These are phyloP conservation scores for Chalciporus sphaerocephalus DNA, from an alignment of 768 basidiomycete genomes.

Conservation along the genomic window DNA sequence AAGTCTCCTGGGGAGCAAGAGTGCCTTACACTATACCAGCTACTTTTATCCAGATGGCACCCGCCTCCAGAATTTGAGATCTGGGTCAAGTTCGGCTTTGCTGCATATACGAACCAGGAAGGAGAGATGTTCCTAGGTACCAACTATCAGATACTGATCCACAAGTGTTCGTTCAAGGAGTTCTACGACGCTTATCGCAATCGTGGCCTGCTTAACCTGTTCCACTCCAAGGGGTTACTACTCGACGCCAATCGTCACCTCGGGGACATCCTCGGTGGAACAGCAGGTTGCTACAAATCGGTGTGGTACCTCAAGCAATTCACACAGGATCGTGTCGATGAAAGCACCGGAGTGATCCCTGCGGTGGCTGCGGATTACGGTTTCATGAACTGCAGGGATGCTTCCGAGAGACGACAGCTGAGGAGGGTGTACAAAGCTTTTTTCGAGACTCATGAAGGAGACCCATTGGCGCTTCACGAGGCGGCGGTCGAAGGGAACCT, in stretches of 20 bases:
- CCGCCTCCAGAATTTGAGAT: background rate
- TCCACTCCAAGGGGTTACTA: constrained; percentile 1
- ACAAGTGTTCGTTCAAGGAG: constrained; percentile 10
- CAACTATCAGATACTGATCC: constrained; percentile 3
- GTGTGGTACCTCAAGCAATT: constrained; percentile 13
- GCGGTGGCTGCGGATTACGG: constrained; percentile 11
- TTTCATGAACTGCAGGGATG: constrained; percentile 11
- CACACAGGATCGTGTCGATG: background rate
- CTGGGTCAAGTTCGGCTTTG: constrained; percentile 22
- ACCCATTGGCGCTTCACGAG: constrained; percentile 35
- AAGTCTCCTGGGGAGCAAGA: background rate
- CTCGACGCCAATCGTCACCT: background rate
- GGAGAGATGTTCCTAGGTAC: constrained; percentile 3
- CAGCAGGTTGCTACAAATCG: constrained; percentile 2
- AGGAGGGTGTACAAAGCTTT: constrained; percentile 32
- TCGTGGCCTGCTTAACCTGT: constrained; percentile 3
- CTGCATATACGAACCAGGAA: constrained; percentile 9
- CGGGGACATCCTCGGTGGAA: background rate
- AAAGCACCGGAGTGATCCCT: background rate
- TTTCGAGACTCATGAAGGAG: constrained; percentile 22
- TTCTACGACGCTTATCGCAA: constrained; percentile 4
- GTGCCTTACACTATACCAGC: constrained; percentile 1
- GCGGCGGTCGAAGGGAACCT: constrained; percentile 33
- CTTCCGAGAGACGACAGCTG: constrained; percentile 16
- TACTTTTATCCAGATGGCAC: background rate